Evolutionary conservation across 441 rosid genomes (phyloP).

Genomic region (Gossypium gossypioides): DNA sequence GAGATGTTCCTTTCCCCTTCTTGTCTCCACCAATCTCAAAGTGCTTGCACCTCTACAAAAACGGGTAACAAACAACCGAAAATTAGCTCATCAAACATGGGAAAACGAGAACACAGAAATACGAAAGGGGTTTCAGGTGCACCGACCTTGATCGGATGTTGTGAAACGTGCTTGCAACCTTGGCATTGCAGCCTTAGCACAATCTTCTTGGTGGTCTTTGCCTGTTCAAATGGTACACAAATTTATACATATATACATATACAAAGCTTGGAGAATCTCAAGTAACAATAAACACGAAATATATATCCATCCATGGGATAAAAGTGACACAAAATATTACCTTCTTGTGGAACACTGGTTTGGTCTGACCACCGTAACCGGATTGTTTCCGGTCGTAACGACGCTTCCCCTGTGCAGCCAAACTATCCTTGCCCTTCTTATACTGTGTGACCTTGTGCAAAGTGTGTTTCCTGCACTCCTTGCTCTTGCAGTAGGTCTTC

Average conservation of each 20-base stretch:
- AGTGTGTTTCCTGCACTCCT: slow-evolving; percentile 70
- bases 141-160: slow-evolving; percentile 47
- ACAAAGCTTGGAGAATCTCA: neutral
- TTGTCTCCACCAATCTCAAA: slow-evolving; percentile 57
- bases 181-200: slow-evolving; percentile 57
- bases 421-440: slow-evolving; percentile 65
- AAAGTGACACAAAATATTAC: slow-evolving; percentile 12
- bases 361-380: slow-evolving; percentile 66
- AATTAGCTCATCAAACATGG: neutral
- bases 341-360: slow-evolving; percentile 62
- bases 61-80: neutral
- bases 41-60: slow-evolving; percentile 46
- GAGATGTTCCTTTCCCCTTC: slow-evolving; percentile 55
- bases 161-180: slow-evolving; percentile 52
- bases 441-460: slow-evolving; percentile 70
- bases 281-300: neutral
- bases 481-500: slow-evolving; percentile 63
- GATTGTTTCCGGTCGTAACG: slow-evolving; percentile 67
- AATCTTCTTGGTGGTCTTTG: slow-evolving; percentile 58
- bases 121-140: neutral
- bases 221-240: slow-evolving; percentile 18
- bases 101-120: neutral
- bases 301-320: neutral
- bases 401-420: slow-evolving; percentile 62
- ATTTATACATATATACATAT: neutral